phyloP scores from a whole-genome alignment of 257 asterid species.

The Lavandula angustifolia region DNA sequence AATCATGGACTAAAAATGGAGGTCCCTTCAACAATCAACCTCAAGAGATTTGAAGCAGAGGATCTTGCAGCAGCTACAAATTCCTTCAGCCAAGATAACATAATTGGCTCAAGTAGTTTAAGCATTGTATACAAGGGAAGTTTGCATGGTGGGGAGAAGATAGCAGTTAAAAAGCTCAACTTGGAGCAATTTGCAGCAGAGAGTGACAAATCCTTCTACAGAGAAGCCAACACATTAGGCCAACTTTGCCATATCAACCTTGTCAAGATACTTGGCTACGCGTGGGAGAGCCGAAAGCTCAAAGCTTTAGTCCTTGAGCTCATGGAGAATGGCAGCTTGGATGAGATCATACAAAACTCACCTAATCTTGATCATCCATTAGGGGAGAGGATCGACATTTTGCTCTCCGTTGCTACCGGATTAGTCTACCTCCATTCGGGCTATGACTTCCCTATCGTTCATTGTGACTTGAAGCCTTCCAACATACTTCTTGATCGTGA shows the following conservation, averaged over 20 bases:
- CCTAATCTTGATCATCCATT: constrained; percentile 26
- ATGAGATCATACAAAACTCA: constrained; percentile 46
- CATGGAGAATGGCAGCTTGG: constrained; percentile 89
- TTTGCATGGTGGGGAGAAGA: constrained; percentile 43
- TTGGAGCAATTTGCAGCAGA: constrained; percentile 56
- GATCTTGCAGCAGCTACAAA: constrained; percentile 60
- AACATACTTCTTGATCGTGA: constrained; percentile 65
- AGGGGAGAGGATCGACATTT: constrained; percentile 49
- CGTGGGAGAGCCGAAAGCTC: constrained; percentile 74
- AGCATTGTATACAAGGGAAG: constrained; percentile 77
- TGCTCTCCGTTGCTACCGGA: constrained; percentile 60
- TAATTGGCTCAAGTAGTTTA: constrained; percentile 70
- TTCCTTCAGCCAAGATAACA: constrained; percentile 54
- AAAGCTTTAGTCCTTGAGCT: constrained; percentile 68
- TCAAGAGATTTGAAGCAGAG: constrained; percentile 52
- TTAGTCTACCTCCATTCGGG: constrained; percentile 74
- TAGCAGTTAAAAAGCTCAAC: constrained; percentile 73
- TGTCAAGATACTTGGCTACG: constrained; percentile 73
- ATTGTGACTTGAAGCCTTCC: constrained; percentile 89
- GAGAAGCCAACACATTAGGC: constrained; percentile 65
- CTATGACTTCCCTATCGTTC: constrained; percentile 75
- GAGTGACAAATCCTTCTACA: constrained; percentile 62
- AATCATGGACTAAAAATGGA: constrained; percentile 25
- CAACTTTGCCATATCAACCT: constrained; percentile 70
- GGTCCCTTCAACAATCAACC: constrained; percentile 34